Percentiles rank a stretch among this genome's conserved stretches.
Evolutionary conservation across 2,329 filamentous ascomycete genomes (phyloP).

Genomic region (Ophiostoma piceae): DNA sequence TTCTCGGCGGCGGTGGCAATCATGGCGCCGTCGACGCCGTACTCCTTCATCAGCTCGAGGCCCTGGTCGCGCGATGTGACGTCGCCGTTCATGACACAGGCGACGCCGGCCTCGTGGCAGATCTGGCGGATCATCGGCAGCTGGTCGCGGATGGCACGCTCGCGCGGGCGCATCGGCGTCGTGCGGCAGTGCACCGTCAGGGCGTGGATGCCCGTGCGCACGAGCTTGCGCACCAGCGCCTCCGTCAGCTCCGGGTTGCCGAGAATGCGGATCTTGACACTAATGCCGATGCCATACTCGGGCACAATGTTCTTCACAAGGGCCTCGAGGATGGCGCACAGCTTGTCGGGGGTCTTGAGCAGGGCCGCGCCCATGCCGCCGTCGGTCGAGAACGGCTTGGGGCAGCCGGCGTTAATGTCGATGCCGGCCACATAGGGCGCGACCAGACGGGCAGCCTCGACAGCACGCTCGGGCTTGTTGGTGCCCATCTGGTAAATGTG

Average conservation of each 20-base stretch:
- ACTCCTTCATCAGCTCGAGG: slow-evolving; percentile 65
- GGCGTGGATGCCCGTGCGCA: slow-evolving; percentile 82
- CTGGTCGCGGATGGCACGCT: slow-evolving; percentile 80
- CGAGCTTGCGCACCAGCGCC: slow-evolving; percentile 68
- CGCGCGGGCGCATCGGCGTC: slow-evolving; percentile 87
- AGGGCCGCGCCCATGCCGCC: slow-evolving; percentile 96
- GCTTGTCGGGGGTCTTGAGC: slow-evolving; percentile 73
- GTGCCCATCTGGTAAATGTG: slow-evolving; percentile 93
- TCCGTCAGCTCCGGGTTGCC: slow-evolving; percentile 72
- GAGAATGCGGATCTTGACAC: slow-evolving; percentile 90
- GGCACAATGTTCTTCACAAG: slow-evolving; percentile 73
- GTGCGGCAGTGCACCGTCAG: slow-evolving; percentile 94
- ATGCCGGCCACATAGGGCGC: slow-evolving; percentile 87
- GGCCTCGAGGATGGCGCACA: slow-evolving; percentile 76
- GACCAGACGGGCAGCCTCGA: slow-evolving; percentile 76
- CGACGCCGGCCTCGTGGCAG: slow-evolving; percentile 79
- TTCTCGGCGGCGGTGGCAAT: slow-evolving; percentile 89
- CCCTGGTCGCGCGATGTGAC: slow-evolving; percentile 71
- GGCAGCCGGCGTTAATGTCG: slow-evolving; percentile 96
- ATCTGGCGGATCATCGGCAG: slow-evolving; percentile 75
- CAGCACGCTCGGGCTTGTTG: slow-evolving; percentile 72
- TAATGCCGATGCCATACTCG: slow-evolving; percentile 83
- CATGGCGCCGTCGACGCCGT: slow-evolving; percentile 90
- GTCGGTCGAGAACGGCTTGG: slow-evolving; percentile 89
- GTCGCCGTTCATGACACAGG: slow-evolving; percentile 94